Evolutionary conservation across 2,329 filamentous ascomycete species (phyloP), one percentile per base, ranked within the genome.

Genomic region (Plenodomus biglobosus): DNA sequence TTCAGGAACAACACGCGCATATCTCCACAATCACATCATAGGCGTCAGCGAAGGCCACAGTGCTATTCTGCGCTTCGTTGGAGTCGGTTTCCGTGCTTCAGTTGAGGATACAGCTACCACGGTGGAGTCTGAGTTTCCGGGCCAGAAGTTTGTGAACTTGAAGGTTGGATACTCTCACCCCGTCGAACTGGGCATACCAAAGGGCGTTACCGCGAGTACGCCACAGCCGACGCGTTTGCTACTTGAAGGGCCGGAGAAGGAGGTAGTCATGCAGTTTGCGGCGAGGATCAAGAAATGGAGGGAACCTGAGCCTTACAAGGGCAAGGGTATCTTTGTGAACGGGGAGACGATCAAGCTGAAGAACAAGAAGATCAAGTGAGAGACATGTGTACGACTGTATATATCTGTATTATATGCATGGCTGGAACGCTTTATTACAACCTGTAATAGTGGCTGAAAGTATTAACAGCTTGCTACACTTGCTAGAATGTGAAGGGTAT

Each of bases 281-380:
- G 94, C 94, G 0, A 79, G 86, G 62, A 95, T 99, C 60, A 81
- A 90, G 62, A 82, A 79, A 74, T 97, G 92, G 92, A 86, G 94
- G 69, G 83, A 82, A 57, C 94, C 94, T 22, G 94, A 99, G 77
- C 94, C 94, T 58, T 99, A 99, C 76, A 99, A 99, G 84, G 94
- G 94, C 60, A 97, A 99, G 84, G 94, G 94, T 64, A 95, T 99
- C 63, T 99, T 97, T 72, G 86, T 99, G 64, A 95, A 97, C 68
- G 90, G 92, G 56, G 91, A 99, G 81, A 96, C 91, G 22, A 96
- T 99, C 77, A 95, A 88, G 81, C 74, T 99, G 75, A 99, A 99
- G 86, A 87, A 90, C 67, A 99, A 96, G 87, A 78, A 78, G 71
- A 78, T 78, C 62, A 79, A 78, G 62, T 79, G 58, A 61, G 42